Evolutionary conservation across 1,139 yeast species (phyloP).

Genomic region (Pichia norvegensis): DNA sequence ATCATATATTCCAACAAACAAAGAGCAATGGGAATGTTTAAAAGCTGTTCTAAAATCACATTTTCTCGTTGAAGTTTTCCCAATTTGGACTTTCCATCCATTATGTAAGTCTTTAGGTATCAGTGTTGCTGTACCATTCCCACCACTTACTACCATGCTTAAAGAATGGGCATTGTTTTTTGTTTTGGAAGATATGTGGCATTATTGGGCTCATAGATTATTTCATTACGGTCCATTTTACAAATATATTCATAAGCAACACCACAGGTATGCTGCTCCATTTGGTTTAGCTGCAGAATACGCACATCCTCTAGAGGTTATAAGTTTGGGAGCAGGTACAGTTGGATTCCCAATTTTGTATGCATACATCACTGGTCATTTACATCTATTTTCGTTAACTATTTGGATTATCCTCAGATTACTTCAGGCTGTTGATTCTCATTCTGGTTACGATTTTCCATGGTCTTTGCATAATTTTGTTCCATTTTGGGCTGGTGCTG

Average conservation of each 20-base stretch:
- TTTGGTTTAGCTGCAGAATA: conserved; percentile 97
- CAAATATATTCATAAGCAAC: conserved; percentile 91
- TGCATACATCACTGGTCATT: conserved; percentile 52
- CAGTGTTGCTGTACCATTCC: conserved; percentile 78
- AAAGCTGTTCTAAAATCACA: conserved; percentile 80
- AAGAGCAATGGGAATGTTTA: conserved; percentile 89
- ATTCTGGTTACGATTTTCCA: conserved; percentile 96
- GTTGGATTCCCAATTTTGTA: conserved; percentile 85
- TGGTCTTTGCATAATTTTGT: conserved; percentile 87
- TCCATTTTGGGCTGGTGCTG: conserved; percentile 99
- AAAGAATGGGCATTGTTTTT: conserved; percentile 70
- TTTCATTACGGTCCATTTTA: conserved; percentile 85
- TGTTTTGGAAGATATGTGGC: conserved; percentile 89
- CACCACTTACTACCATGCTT: conserved; percentile 49
- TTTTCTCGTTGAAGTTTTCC: conserved; percentile 85
- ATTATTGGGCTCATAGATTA: conserved; percentile 86
- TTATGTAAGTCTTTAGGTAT: conserved; percentile 73
- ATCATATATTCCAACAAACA: conserved; percentile 63
- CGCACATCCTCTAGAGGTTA: conserved; percentile 92
- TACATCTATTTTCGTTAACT: conserved; percentile 81
- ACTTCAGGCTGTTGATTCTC: conserved; percentile 94
- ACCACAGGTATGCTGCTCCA: conserved; percentile 96
- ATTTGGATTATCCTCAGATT: conserved; percentile 79
- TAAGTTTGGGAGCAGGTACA: conserved; percentile 88
- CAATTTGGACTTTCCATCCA: conserved; percentile 96